Percentiles rank a stretch among this genome's conserved stretches.
These are phyloP conservation scores for Verruconis gallopava DNA, from an alignment of 2,329 filamentous ascomycete genomes.

Conservation along the genomic window DNA sequence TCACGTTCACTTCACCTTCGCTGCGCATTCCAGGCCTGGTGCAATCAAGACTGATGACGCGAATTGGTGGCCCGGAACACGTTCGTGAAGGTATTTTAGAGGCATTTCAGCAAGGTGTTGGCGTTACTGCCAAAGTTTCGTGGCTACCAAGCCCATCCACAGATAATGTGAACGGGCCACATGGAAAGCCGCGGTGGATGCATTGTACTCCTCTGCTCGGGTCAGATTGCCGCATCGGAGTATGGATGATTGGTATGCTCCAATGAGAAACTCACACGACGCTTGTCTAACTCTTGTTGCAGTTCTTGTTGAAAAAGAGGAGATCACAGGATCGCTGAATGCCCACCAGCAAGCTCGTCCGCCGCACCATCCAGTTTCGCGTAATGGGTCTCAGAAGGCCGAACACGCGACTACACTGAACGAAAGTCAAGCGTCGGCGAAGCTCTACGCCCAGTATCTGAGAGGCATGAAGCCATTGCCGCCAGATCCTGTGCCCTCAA, in stretches of 20 bases:
- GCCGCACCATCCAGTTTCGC: no score
- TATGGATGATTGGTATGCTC: slow-evolving; percentile 31
- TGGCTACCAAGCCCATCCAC: slow-evolving; percentile 21
- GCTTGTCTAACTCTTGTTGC: neutral
- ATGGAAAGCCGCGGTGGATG: slow-evolving; percentile 26
- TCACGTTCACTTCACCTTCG: slow-evolving; percentile 56
- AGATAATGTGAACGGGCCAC: neutral
- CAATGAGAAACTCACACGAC: no score
- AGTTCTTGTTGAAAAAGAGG: slow-evolving; percentile 30
- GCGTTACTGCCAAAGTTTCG: slow-evolving; percentile 31
- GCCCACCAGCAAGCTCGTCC: slow-evolving; percentile 5
- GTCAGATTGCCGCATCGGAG: slow-evolving; percentile 29
- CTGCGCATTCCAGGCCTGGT: slow-evolving; percentile 55
- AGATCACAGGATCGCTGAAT: slow-evolving; percentile 17
- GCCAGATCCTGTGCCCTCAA: no score
- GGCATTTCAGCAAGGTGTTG: slow-evolving; percentile 24
- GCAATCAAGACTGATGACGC: slow-evolving; percentile 30
- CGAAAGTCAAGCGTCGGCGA: slow-evolving; percentile 16
- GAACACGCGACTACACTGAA: slow-evolving; percentile 1
- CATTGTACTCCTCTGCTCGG: slow-evolving; percentile 33
- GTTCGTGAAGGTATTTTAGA: slow-evolving; percentile 27
- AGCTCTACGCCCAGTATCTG: slow-evolving; percentile 25
- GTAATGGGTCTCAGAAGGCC: neutral
- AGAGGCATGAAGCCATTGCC: slow-evolving; percentile 11
- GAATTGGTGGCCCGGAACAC: slow-evolving; percentile 27